Evolutionary conservation across 2,329 filamentous ascomycete genomes (phyloP), one percentile per base, ranked within the genome.

Genomic region (Leptographium radiaticola): DNA sequence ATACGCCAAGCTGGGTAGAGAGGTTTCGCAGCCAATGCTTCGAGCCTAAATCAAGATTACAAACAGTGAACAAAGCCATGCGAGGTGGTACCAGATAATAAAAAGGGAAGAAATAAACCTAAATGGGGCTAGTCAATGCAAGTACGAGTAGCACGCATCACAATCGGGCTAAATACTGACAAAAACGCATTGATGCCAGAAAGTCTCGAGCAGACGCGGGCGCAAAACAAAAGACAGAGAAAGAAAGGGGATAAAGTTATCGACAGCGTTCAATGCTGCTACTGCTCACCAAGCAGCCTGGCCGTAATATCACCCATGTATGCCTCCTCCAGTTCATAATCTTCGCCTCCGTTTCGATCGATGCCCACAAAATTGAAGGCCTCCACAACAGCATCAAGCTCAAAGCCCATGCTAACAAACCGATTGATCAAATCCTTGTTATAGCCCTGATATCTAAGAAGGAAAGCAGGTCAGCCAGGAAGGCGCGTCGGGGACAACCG

Each of bases 261-360:
- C 20, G 11, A 12, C 43, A 31, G 25, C 25, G 30, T 9, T 36
- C 15, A 42, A 42, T 9, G 6, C 43, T 13, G 43, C 25, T 50
- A 84, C 65, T 80, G 77, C 68, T 96, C 90, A 40, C 87, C 87
- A 38, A 96, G 81, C 8, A 97, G 77, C 55, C 86, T 77, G 18
- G 89, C 87, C 0, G 88, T 95, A 58, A 97, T 84, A 61, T 95
- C 89, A 4, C 87, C 89, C 79, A 95, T 88, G 61, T 89, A 90
- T 1, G 84, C 89, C 62, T 93, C 87, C 64, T 94, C 88, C n/a
- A 95, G 72, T 62, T 87, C 83, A 66, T 94, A 93, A 64, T 93
- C 86, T 60, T 84, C 74, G 0, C 89, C 89, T 31, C 77, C 79
- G 60, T 85, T 88, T 18, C 80, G 79, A 58, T 91, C 87, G 60